These are phyloP conservation scores for Trichoderma sp. DNA, from an alignment of 2,329 filamentous ascomycete genomes.

Conservation along the genomic window DNA sequence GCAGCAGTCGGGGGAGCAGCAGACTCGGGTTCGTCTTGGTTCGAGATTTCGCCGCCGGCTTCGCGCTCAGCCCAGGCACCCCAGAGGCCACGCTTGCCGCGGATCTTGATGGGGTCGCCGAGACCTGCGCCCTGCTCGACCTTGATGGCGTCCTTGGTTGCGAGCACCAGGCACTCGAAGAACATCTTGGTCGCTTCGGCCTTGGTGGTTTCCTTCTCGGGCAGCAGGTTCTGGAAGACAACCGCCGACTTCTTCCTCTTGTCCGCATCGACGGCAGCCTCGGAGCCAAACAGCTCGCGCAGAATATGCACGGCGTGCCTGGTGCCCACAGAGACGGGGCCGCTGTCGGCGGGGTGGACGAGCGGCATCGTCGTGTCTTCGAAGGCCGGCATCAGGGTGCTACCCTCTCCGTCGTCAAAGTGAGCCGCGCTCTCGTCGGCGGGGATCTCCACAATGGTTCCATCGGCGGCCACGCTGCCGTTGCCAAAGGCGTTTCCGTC, in stretches of 20 bases:
- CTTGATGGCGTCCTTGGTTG: constrained; percentile 97
- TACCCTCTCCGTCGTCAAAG: constrained; percentile 48
- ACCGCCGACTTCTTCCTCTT: constrained; percentile 76
- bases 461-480: constrained; percentile 58
- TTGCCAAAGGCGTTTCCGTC: constrained; percentile 57
- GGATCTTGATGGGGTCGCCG: constrained; percentile 78
- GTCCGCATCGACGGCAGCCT: constrained; percentile 67
- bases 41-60: constrained; percentile 63
- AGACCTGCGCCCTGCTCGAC: constrained; percentile 82
- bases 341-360: constrained; percentile 79
- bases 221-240: constrained; percentile 88
- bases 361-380: constrained; percentile 77
- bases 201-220: constrained; percentile 76
- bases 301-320: constrained; percentile 95
- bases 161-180: constrained; percentile 92
- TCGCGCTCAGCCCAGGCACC: constrained; percentile 89
- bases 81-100: constrained; percentile 95
- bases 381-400: constrained; percentile 62
- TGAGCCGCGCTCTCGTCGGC: constrained; percentile 56
- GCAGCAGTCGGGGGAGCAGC: constrained; percentile 39
- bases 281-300: constrained; percentile 79
- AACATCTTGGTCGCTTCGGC: constrained; percentile 99
- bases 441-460: constrained; percentile 66
- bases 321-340: constrained; percentile 85
- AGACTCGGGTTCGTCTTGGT: constrained; percentile 49